Evolutionary conservation across 2,329 filamentous ascomycete species (phyloP).

Genomic region (Venturia aucupariae): DNA sequence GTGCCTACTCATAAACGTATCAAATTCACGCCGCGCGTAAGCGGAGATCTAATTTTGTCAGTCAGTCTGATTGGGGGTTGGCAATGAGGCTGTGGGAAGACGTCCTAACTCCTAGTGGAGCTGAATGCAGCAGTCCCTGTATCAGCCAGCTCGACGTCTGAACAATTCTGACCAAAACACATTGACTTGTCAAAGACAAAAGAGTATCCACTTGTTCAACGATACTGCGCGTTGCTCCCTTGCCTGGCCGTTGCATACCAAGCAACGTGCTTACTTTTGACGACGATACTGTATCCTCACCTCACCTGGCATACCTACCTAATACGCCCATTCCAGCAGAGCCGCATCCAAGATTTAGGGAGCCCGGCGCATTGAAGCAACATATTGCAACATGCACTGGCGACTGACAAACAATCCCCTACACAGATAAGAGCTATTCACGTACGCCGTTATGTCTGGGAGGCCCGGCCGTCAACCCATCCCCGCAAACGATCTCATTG

Average conservation of each 20-base stretch:
- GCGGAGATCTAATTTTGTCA: neutral
- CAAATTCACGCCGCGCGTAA: neutral
- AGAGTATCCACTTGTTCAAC: neutral
- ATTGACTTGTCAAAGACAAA: neutral
- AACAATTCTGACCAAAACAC: neutral
- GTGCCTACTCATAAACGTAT: neutral
- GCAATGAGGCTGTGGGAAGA: neutral
- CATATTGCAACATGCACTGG: constrained; percentile 4
- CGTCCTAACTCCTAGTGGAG: neutral
- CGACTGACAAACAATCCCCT: neutral
- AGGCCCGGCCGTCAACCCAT: constrained; percentile 42
- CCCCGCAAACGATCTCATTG: constrained; percentile 52
- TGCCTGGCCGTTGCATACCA: neutral
- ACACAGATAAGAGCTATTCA: constrained; percentile 7
- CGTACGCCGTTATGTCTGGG: constrained; percentile 38
- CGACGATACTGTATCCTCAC: neutral
- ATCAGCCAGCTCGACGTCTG: neutral
- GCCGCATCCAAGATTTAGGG: neutral
- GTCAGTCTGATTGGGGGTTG: neutral
- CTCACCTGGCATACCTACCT: neutral
- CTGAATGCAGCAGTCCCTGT: neutral
- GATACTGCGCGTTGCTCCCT: neutral
- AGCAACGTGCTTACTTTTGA: neutral
- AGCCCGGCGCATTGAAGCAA: constrained; percentile 1
- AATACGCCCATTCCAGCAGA: constrained; percentile 3